These are phyloP conservation scores for Agaricus blazei DNA, from an alignment of 768 basidiomycete species.

Conservation along the genomic window DNA sequence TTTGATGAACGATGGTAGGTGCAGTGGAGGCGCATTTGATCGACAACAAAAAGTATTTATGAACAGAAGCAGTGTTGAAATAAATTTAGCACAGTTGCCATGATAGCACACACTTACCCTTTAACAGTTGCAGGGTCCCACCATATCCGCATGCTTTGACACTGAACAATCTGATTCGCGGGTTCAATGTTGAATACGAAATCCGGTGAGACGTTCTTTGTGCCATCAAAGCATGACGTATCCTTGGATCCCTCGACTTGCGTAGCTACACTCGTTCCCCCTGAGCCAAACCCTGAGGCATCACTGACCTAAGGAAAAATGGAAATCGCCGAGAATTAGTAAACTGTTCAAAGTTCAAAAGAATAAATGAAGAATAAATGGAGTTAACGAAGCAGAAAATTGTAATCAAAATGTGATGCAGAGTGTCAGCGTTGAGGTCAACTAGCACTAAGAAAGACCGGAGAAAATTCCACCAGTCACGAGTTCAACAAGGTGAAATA, in stretches of 20 bases:
- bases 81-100: constrained; percentile 1
- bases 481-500: no score
- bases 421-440: neutral
- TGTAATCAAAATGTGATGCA: neutral
- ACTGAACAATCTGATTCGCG: constrained; percentile 61
- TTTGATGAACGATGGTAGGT: neutral
- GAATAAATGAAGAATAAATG: neutral
- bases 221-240: constrained; percentile 55
- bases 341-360: neutral
- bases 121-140: constrained; percentile 50
- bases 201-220: constrained; percentile 37
- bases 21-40: neutral
- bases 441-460: neutral
- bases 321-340: neutral
- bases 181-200: constrained; percentile 64
- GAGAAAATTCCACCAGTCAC: no score
- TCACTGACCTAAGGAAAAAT: constrained; percentile 27
- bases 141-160: constrained; percentile 56
- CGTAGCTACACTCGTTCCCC: constrained; percentile 69
- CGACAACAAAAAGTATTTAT: neutral
- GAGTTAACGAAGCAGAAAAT: neutral
- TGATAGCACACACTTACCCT: constrained; percentile 35
- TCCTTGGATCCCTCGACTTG: constrained; percentile 48
- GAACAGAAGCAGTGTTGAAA: neutral
- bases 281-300: constrained; percentile 50